These are phyloP conservation scores for Cadophora gregata DNA, from an alignment of 2,329 filamentous ascomycete species.

Conservation along the genomic window DNA sequence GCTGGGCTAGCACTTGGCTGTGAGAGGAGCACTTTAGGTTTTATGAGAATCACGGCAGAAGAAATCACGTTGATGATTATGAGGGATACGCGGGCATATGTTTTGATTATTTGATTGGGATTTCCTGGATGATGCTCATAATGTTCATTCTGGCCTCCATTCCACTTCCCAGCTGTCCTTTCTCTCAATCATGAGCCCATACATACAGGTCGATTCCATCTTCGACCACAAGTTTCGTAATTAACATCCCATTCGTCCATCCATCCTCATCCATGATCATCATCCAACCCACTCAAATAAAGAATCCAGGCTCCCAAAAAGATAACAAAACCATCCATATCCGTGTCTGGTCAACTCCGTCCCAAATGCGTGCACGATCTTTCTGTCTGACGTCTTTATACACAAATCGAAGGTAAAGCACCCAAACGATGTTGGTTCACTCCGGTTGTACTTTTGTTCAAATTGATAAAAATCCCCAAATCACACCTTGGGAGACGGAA, in stretches of 20 bases:
- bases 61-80: not conserved
- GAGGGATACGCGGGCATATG: not conserved
- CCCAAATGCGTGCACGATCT: slow-evolving; percentile 34
- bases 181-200: slow-evolving; percentile 14
- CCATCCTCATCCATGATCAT: slow-evolving; percentile 17
- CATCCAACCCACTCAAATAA: slow-evolving; percentile 4
- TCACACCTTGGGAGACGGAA: not conserved
- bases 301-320: slow-evolving; percentile 22
- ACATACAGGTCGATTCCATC: slow-evolving; percentile 16
- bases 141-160: slow-evolving; percentile 18
- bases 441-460: slow-evolving; percentile 12
- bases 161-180: not conserved
- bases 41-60: not conserved
- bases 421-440: not conserved
- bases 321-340: slow-evolving; percentile 15
- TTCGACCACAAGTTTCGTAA: slow-evolving; percentile 18
- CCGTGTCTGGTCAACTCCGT: slow-evolving; percentile 32
- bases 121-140: slow-evolving; percentile 16
- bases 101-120: slow-evolving; percentile 12
- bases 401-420: slow-evolving; percentile 29
- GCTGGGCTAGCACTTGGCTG: not conserved
- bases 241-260: slow-evolving; percentile 26
- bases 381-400: slow-evolving; percentile 32
- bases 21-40: not conserved
- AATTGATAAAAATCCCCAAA: slow-evolving; percentile 10